Conservation (phyloP, 208 protist species). For the Trypanosoma theileri region DNA sequence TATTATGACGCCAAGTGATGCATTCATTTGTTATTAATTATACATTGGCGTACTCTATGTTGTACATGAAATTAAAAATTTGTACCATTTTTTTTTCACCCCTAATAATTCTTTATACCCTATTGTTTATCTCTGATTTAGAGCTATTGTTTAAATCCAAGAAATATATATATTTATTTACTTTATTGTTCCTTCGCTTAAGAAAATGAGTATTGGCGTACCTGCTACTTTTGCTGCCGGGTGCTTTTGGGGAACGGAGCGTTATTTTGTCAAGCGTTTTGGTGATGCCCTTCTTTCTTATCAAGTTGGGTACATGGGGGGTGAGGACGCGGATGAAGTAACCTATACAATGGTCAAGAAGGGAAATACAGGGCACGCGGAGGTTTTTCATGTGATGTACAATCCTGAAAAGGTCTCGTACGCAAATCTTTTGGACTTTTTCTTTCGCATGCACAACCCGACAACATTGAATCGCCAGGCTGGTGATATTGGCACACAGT, state of each 20-base stretch:
- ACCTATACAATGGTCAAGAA: constrained; percentile 93
- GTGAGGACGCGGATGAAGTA: constrained; percentile 45
- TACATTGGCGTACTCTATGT: too few species aligned
- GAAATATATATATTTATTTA: constrained; percentile 6
- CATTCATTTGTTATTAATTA: too few species aligned
- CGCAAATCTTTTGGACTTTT: constrained; percentile 86
- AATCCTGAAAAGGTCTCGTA: constrained; percentile 84
- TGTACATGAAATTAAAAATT: too few species aligned
- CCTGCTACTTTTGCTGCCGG: constrained; percentile 87
- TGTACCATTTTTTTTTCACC: too few species aligned
- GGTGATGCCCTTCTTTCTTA: constrained; percentile 70
- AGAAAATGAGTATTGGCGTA: constrained; percentile 23
- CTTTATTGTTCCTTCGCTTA: constrained; percentile 12
- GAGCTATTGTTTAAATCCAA: not conserved
- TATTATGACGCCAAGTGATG: too few species aligned
- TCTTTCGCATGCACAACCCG: constrained; percentile 96
- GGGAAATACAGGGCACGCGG: constrained; percentile 92
- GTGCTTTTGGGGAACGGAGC: constrained; percentile 94
- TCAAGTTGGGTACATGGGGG: constrained; percentile 91
- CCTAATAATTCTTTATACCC: too few species aligned
- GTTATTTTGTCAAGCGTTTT: constrained; percentile 88
- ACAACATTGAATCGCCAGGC: constrained; percentile 92
- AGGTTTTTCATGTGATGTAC: constrained; percentile 92
- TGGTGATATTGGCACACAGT: constrained; percentile 93
- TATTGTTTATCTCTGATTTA: too few species aligned